Evolutionary conservation across 31 red algal species (phyloP).

Genomic region (Bonnemaisonia californica): DNA sequence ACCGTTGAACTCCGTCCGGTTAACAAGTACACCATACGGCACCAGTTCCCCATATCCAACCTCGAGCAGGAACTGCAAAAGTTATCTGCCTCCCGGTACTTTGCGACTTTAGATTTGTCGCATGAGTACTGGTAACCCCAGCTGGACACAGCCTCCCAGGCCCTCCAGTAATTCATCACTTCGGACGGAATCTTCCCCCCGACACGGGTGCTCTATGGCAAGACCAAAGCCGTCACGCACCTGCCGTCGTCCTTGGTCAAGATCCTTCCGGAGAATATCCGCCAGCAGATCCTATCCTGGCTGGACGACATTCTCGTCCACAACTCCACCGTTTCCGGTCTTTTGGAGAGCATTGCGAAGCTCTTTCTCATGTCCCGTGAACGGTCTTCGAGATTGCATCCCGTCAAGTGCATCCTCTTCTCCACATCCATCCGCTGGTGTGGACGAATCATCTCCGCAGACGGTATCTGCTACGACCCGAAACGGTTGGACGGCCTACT

Average conservation of each 20-base stretch:
- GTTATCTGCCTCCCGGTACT: background rate
- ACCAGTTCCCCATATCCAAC: slow-evolving; percentile 18
- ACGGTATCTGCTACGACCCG: background rate
- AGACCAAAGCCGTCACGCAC: background rate
- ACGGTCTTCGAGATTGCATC: background rate
- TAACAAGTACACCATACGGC: slow-evolving; percentile 8
- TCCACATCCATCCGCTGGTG: background rate
- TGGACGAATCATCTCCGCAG: background rate
- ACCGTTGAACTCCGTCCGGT: slow-evolving; percentile 23
- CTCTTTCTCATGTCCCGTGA: background rate
- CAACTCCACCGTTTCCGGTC: background rate
- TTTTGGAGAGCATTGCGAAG: background rate
- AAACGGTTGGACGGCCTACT: background rate
- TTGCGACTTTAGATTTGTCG: slow-evolving; percentile 5
- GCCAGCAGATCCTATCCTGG: background rate
- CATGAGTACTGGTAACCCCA: slow-evolving; percentile 1
- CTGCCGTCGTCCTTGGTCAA: background rate
- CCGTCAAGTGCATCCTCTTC: background rate
- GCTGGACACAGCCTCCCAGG: background rate
- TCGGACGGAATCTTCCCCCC: background rate
- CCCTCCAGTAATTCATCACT: background rate
- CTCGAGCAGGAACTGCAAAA: slow-evolving; percentile 1
- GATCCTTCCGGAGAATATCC: background rate
- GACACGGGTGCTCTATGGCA: background rate
- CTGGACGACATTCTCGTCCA: background rate